Base-by-base conservation (phyloP, 1,284 basidiomycete species). In the Puccinia polysora region DNA sequence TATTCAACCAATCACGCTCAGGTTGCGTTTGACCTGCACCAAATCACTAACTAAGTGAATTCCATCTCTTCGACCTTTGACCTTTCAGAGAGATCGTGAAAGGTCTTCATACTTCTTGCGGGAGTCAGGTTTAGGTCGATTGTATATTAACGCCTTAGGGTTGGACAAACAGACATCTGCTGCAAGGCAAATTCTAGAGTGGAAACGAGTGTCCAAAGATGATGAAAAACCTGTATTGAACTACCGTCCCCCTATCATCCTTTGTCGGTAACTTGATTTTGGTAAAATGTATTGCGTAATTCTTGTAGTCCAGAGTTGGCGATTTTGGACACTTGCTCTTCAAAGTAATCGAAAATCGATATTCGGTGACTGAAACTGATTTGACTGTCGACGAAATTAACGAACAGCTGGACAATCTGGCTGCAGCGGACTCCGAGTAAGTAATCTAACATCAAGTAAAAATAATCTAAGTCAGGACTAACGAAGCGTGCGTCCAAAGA, bases 51-150 rank as follows among this genome's bases (percentile, higher is more conserved):
- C n/a, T n/a, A n/a, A n/a, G n/a, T n/a, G 34, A 50, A 38, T 1
- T 28, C 25, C 20, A 32, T 55, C 25, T 38, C 53, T 32, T 32
- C 1, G 65, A 34, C n/a, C n/a, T n/a, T n/a, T n/a, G n/a, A 47
- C 0, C 40, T 1, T 14, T 4, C 78, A 96, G 91, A 89, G 91
- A 84, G 93, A 97, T 79, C 84, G 88, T 40, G 90, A 95, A 75
- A 86, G 93, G 62, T 85, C 90, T 0, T 87, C 91, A 0, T 97
- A 96, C 80, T 89, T 90, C 8, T 80, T 95, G 75, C 96, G 96
- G 79, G 94, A 97, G 81, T 88, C 89, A 80, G 89, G 89, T 77
- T 82, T 97, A 1, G 91, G 91, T 2, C 93, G 91, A 80, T 86
- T 86, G 10, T 94, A 93, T 78, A 90, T 93, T 81, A 88, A 89